Base-by-base conservation (phyloP, 1,284 basidiomycete genomes). In the Testicularia cyperi region DNA sequence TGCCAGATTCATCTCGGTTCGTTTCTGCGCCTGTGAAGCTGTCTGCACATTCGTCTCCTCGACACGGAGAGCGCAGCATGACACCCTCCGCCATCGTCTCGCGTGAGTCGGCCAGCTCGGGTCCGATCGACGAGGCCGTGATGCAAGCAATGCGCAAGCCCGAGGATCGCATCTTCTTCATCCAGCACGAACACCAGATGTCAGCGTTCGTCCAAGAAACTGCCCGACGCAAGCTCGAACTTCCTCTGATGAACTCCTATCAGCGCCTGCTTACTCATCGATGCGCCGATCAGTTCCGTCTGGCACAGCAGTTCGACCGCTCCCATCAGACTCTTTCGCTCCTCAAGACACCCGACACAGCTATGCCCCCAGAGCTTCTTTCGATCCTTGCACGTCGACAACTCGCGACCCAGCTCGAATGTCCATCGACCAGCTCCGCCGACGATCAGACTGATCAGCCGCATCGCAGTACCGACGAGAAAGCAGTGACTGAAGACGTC, bases 231-330 rank as follows among this genome's bases (percentile, higher is more conserved):
- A 32, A 15, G 12, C 47, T 55, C 42, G 57, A 65, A n/a, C 53
- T 70, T 8, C 62, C 62, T 13, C 37, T 64, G 3, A 70, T 70
- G 68, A 70, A 70, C 36, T 35, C 68, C 12, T 70, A 67, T 21
- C 68, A 70, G 42, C 56, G 68, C 1, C 46, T 70, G 4, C 56
- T 70, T 23, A 37, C 62, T 5, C 65, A 68, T 36, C 42, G 54
- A 12, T 63, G 61, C 20, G 68, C 68, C 13, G 65, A 67, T 29
- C 64, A 65, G 21, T 70, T 64, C 43, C 26, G 38, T 5, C 43
- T 70, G 10, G 27, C 40, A 3, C 65, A 64, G 26, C 37, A 45
- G 18, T 38, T 70, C 40, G 57, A 70, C 22, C 52, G 54, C 2
- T 39, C 41, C 22, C 64, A 65, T 6, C 64, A 67, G 24, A 39